A percentile compares a stretch with the other conserved stretches of the same genome.
Evolutionary conservation across 176 grass and related monocot genomes (phyloP).

Genomic region (sorghum (Sorghum bicolor)): DNA sequence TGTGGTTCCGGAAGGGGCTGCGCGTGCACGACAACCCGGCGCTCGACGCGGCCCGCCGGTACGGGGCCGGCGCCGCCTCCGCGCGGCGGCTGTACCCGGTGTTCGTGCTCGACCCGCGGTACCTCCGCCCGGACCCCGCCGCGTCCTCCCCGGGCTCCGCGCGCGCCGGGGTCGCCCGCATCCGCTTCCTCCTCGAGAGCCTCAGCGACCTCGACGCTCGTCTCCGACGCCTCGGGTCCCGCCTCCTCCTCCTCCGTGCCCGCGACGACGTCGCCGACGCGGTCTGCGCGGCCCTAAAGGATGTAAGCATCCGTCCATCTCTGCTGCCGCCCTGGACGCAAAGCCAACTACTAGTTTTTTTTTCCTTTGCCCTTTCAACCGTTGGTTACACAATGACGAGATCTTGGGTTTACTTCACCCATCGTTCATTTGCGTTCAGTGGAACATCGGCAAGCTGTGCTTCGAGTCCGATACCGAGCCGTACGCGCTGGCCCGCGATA

Average conservation of each 20-base stretch:
- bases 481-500: conserved; percentile 57
- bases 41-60: conserved; percentile 51
- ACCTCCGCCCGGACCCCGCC: conserved; percentile 60
- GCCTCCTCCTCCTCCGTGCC: conserved; percentile 68
- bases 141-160: conserved; percentile 68
- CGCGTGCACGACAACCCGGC: conserved; percentile 94
- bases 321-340: not conserved
- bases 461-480: conserved; percentile 89
- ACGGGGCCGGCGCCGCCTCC: not conserved
- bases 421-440: conserved; percentile 40
- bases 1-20: conserved; percentile 92
- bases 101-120: conserved; percentile 81
- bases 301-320: conserved; percentile 37
- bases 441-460: conserved; percentile 84
- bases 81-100: conserved; percentile 70
- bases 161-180: conserved; percentile 52
- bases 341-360: not conserved
- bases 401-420: not conserved
- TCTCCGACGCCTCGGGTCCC: conserved; percentile 61
- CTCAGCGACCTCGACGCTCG: conserved; percentile 71
- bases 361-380: not conserved
- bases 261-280: conserved; percentile 50
- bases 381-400: not conserved
- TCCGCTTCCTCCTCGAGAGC: conserved; percentile 89
- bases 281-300: conserved; percentile 63